Percentiles rank a stretch among this genome's conserved stretches.
Conservation (phyloP, 2,329 filamentous ascomycete genomes). For the Alternaria angustiovoidea region DNA sequence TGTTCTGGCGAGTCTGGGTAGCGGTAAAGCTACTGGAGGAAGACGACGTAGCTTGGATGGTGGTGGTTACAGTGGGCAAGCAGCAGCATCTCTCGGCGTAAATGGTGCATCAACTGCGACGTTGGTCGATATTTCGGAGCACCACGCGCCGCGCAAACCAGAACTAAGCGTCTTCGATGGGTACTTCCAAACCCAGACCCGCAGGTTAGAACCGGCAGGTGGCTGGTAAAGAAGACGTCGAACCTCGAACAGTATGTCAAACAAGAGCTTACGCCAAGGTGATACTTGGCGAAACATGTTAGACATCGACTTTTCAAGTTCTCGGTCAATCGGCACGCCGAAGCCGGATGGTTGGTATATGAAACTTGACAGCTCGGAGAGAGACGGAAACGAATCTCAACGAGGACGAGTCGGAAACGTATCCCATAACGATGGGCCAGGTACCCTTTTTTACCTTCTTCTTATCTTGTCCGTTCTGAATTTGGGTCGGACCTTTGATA, state of each 20-base stretch:
- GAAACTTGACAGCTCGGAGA: conserved; percentile 16
- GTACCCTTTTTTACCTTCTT: not conserved
- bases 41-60: conserved; percentile 47
- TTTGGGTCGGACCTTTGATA: conserved; percentile 45
- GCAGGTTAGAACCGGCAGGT: conserved; percentile 30
- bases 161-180: conserved; percentile 48
- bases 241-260: conserved; percentile 6
- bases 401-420: not conserved
- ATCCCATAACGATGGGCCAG: not conserved
- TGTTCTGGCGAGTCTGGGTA: conserved; percentile 39
- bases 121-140: conserved; percentile 26
- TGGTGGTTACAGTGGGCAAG: conserved; percentile 44
- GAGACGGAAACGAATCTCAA: not conserved
- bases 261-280: conserved; percentile 7
- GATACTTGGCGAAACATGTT: conserved; percentile 26
- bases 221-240: conserved; percentile 24
- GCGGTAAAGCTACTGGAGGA: conserved; percentile 37
- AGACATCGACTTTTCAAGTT: not conserved
- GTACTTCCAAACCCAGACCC: conserved; percentile 46
- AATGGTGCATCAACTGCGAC: conserved; percentile 19
- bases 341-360: not conserved
- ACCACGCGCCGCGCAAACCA: conserved; percentile 28
- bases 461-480: conserved; percentile 8
- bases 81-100: conserved; percentile 29
- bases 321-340: not conserved